Percentiles rank a stretch among this genome's conserved stretches.
phyloP scores from a whole-genome alignment of 2,329 filamentous ascomycete species.

The Talaromyces pinophilus region DNA sequence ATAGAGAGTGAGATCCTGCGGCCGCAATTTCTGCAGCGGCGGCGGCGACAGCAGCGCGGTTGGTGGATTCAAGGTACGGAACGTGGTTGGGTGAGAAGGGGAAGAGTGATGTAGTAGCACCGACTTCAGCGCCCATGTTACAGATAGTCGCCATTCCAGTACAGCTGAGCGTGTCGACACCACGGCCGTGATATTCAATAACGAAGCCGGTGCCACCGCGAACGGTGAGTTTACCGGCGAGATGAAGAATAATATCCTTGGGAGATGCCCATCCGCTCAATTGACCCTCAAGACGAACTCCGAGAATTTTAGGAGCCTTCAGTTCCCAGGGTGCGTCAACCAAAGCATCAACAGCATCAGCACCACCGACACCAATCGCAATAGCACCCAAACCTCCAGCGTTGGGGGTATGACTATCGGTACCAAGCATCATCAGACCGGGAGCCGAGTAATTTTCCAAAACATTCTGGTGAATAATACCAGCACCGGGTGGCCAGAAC shows the following conservation, averaged over 20 bases:
- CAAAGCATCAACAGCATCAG: conserved; percentile 93
- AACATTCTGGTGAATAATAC: conserved; percentile 97
- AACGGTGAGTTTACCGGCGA: conserved; percentile 88
- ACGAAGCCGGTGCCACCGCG: conserved; percentile 91
- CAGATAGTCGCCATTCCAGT: conserved; percentile 92
- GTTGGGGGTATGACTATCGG: conserved; percentile 95
- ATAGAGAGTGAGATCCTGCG: conserved; percentile 61
- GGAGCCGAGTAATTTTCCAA: conserved; percentile 98
- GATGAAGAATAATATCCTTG: conserved; percentile 90
- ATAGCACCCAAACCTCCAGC: conserved; percentile 92
- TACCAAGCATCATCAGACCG: conserved; percentile 97
- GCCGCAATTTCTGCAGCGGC: conserved; percentile 64
- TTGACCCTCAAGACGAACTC: conserved; percentile 79
- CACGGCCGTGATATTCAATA: conserved; percentile 90
- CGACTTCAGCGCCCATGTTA: conserved; percentile 88
- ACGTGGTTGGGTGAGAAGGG: conserved; percentile 83
- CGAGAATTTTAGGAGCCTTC: conserved; percentile 87
- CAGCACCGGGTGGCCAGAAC: conserved; percentile 91
- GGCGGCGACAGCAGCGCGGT: conserved; percentile 69
- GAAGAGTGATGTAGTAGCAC: conserved; percentile 94
- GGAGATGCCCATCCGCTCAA: conserved; percentile 89
- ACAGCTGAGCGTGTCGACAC: conserved; percentile 82
- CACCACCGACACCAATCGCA: conserved; percentile 94
- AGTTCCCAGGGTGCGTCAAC: conserved; percentile 97
- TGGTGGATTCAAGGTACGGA: conserved; percentile 83